Percentiles rank a stretch among this genome's conserved stretches.
phyloP scores from a whole-genome alignment of 495 filamentous ascomycete genomes.

The Antarctomyces pellizariae region DNA sequence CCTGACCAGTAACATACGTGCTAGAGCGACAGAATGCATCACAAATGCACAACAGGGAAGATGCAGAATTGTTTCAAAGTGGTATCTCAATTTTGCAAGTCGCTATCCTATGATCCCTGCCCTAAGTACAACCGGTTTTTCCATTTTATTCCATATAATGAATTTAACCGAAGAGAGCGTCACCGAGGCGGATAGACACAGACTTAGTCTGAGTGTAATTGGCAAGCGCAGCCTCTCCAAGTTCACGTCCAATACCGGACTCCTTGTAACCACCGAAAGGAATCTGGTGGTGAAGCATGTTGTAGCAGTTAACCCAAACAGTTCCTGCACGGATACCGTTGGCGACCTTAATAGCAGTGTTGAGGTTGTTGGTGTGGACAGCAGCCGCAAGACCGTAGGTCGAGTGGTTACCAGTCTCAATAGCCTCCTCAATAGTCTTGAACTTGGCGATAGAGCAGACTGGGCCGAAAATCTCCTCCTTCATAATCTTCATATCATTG shows the following conservation, averaged over 20 bases:
- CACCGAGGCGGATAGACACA: slow-evolving; percentile 27
- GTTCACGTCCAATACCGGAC: slow-evolving; percentile 80
- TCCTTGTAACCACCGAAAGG: slow-evolving; percentile 91
- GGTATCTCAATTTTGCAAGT: slow-evolving; percentile 1
- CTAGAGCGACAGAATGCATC: too few relatives aligned
- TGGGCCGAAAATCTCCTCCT: slow-evolving; percentile 96
- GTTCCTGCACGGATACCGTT: slow-evolving; percentile 71
- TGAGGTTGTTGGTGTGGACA: slow-evolving; percentile 81
- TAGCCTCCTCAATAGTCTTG: slow-evolving; percentile 64
- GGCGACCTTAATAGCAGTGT: slow-evolving; percentile 75
- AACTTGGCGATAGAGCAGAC: slow-evolving; percentile 91
- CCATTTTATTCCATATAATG: not conserved
- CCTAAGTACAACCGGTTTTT: not conserved
- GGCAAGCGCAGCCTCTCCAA: slow-evolving; percentile 75
- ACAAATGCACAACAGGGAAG: too few relatives aligned
- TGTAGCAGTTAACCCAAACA: slow-evolving; percentile 90
- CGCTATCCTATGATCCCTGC: slow-evolving; percentile 2
- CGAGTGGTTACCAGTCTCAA: slow-evolving; percentile 60
- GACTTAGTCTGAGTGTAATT: slow-evolving; percentile 73
- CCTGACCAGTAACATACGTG: too few relatives aligned
- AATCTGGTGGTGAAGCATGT: slow-evolving; percentile 55
- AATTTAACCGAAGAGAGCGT: slow-evolving; percentile 16
- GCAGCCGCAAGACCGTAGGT: slow-evolving; percentile 76
- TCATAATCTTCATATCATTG: slow-evolving; percentile 89
- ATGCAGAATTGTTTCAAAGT: too few relatives aligned